Evolutionary conservation across 768 basidiomycete genomes (phyloP), one percentile per base, ranked within the genome.

Genomic region (Gloeostereum incarnatum): DNA sequence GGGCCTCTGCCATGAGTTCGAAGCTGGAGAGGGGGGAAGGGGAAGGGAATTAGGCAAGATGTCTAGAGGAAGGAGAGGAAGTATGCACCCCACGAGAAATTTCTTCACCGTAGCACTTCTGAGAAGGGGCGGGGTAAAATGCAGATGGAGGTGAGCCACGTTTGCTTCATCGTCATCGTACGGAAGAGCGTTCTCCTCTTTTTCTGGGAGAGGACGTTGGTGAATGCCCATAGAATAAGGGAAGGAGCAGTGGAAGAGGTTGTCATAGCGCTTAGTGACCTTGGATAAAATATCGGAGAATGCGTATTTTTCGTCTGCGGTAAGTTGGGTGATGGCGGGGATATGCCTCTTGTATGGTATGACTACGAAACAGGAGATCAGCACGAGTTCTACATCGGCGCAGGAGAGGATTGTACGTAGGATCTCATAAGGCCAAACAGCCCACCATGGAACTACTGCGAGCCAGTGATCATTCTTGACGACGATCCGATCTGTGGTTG

Each of bases 221-320:
- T 94, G 92, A 33, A 94, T 73, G 24, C 92, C 92, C 88, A 94
- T 92, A 5, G 87, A 91, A 56, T 94, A 96, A 1, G 88, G 82
- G 58, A 94, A 96, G 0, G 88, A 83, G 54, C 86, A 90, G 5
- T 70, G 71, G 54, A 90, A 90, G 21, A 90, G 60, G 49, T 83
- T 86, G 50, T 85, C 86, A 47, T 85, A 88, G 36, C 75, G 73
- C 39, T 68, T 72, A 5, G 81, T 79, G 20, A 85, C 53, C 3
- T 59, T 58, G 25, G 74, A 77, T 14, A 94, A 52, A n/a, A 82
- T 69, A 22, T 75, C 62, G 0, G 90, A 84, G 24, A 88, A 73
- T 6, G 80, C 60, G 0, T 45, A 38, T 46, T 68, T 77, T 58
- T 96, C 92, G 8, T 65, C 71, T 0, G 52, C 47, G 1, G 65